Base-by-base conservation (phyloP, 2,329 filamentous ascomycete genomes). In the Xylariaceae sp. region DNA sequence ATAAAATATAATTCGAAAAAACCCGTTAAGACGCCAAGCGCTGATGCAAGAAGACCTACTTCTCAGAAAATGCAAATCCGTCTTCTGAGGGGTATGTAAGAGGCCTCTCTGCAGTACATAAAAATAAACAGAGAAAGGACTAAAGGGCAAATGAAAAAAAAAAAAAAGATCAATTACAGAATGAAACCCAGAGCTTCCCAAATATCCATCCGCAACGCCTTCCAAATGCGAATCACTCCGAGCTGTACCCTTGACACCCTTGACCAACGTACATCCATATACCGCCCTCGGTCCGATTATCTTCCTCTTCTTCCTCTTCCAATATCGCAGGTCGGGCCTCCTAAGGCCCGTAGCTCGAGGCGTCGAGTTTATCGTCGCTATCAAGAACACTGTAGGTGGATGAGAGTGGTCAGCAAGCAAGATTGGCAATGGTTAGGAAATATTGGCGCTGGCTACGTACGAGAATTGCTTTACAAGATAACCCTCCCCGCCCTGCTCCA, bases 401-500 rank as follows among this genome's bases (percentile, higher is more conserved):
- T 18, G 14, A 52, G 16, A 9, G 20, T 51, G 29, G 59, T 61
- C 47, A 60, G 53, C 40, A 16, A 12, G 12, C 1, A 29, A 23
- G 29, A 44, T 53, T 44, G 56, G 48, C 19, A 37, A 40, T 6
- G 42, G 20, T 29, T n/a, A n/a, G 44, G 43, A 49, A 21, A 52
- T 42, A 19, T 14, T 23, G 26, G 19, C 12, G 19, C 37, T 26
- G 41, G 26, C 6, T 6, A 79, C 92, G 81, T 79, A 96, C 91
- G 91, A 96, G 72, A 92, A 96, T 71, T 96, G 91, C 73, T 96
- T 96, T 50, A 93, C 87, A 65, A 99, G 75, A 47, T 89, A 90
- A 0, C 95, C 95, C 75, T 99, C 95, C 20, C 95, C 95, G 18
- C 95, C 95, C 59, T 90, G 90, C 66, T 96, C 93, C 79, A 99